phyloP scores from a whole-genome alignment of 768 basidiomycete species.

The Chlorophyllum brunneum region DNA sequence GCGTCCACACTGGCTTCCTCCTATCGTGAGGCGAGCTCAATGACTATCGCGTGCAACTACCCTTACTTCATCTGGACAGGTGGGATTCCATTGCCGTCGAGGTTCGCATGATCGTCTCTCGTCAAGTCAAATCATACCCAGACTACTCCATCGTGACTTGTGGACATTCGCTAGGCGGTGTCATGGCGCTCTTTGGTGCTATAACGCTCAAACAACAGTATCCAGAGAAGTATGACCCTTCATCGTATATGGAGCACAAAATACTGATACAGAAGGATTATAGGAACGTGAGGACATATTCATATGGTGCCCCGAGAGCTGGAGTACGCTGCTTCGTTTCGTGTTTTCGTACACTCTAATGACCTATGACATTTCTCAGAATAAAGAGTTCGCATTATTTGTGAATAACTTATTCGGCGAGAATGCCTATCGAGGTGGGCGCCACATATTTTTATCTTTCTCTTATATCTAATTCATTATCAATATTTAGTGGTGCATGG shows the following conservation, averaged over 20 bases:
- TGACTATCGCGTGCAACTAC: neutral
- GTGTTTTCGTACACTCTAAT: neutral
- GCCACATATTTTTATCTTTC: neutral
- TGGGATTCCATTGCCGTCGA: conserved; percentile 46
- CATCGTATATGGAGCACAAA: neutral
- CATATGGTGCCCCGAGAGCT: conserved; percentile 46
- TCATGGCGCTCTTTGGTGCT: conserved; percentile 45
- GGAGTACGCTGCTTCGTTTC: conserved; percentile 31
- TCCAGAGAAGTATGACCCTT: conserved; percentile 25
- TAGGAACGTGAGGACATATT: conserved; percentile 39
- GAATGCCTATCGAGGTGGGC: conserved; percentile 39
- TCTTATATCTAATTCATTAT: neutral
- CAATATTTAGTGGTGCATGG: conserved; percentile 42
- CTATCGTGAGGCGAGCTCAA: conserved; percentile 30
- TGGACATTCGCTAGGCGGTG: conserved; percentile 55
- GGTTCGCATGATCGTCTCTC: conserved; percentile 32
- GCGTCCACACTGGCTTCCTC: conserved; percentile 50
- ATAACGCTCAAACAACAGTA: conserved; percentile 41
- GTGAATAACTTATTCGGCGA: conserved; percentile 38
- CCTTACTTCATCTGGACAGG: conserved; percentile 23
- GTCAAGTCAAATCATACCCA: conserved; percentile 31
- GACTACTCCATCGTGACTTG: conserved; percentile 39
- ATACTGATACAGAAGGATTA: neutral
- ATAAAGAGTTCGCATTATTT: conserved; percentile 40
- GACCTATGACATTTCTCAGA: conserved; percentile 25